Base-by-base conservation (phyloP, 208 protist genomes). In the Porcisia deanei region DNA sequence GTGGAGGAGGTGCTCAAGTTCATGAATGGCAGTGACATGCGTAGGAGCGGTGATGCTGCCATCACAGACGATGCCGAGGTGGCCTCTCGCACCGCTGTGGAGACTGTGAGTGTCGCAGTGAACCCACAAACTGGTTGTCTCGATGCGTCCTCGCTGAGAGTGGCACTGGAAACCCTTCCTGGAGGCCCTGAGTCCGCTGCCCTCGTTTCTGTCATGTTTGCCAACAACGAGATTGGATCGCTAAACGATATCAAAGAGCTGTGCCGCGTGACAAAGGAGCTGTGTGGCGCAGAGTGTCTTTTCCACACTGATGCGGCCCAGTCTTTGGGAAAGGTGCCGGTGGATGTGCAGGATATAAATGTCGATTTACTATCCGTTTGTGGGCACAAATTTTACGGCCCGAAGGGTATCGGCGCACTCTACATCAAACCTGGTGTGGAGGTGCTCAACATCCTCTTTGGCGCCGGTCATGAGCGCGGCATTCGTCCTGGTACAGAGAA, bases 311-410 rank as follows among this genome's bases (percentile, higher is more conserved):
- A 99, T 79, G 97, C 97, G 0, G 97, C 98, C 14, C 98, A 99
- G 85, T 94, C 98, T 0, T 71, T 99, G 14, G 99, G 99, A 52
- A 99, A 99, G 84, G 96, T 99, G 18, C 87, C 87, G 20, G 88
- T 99, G 9, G 83, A 99, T 86, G 97, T 99, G 0, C 90, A 92
- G 58, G 59, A 90, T 9, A 88, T 94, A 80, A 83, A 91, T 10
- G 94, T 99, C 53, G 98, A 99, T 88, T 73, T 99, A 0, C 81
- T 99, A 53, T 99, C 98, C 4, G 96, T 99, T 22, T 98, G 89
- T 63, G 97, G 94, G 8, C 99, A 99, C 85, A 99, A 99, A 82
- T 92, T 99, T 47, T 99, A 99, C 85, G 98, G 96, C 0, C 98
- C 98, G 30, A 99, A 99, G 67, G 96, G 96, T 57, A 75, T 88